These are phyloP conservation scores for Dalbergia cultrata DNA, from an alignment of 306 rosid species.

Conservation along the genomic window DNA sequence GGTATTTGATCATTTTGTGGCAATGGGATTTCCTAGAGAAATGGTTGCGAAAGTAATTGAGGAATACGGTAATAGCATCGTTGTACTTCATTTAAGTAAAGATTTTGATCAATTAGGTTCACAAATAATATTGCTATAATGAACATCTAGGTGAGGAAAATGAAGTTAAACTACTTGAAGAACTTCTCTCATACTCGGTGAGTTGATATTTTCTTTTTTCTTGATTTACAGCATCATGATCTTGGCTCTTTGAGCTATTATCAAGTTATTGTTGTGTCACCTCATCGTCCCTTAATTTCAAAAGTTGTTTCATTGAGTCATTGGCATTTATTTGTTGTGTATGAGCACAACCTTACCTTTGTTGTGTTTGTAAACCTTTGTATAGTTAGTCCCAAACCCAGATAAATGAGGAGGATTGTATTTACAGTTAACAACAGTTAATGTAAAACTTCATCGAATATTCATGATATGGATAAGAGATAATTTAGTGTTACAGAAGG, in stretches of 20 bases:
- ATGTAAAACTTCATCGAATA: too few relatives aligned
- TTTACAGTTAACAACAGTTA: too few relatives aligned
- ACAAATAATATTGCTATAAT: conserved; percentile 44
- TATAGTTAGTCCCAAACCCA: too few relatives aligned
- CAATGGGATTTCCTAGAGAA: conserved; percentile 83
- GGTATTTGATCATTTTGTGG: conserved; percentile 68
- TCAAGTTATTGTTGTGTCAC: conserved; percentile 30
- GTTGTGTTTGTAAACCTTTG: too few relatives aligned
- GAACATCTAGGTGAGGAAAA: conserved; percentile 83
- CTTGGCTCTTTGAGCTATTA: conserved; percentile 24
- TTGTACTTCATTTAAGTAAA: conserved; percentile 37
- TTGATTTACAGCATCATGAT: conserved; percentile 28
- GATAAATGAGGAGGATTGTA: too few relatives aligned
- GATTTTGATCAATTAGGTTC: conserved; percentile 30
- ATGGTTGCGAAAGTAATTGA: conserved; percentile 78
- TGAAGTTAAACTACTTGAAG: conserved; percentile 69
- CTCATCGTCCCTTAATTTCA: background rate
- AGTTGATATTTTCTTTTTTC: conserved; percentile 54
- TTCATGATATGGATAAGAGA: too few relatives aligned
- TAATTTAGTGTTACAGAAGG: too few relatives aligned
- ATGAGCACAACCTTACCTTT: background rate
- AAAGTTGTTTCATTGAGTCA: background rate
- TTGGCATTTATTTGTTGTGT: conserved; percentile 11
- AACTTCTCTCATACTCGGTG: conserved; percentile 80
- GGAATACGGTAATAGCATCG: conserved; percentile 73